Evolutionary conservation across 805 yeast genomes (phyloP).

Genomic region (Wickerhamiella allomyrinae): DNA sequence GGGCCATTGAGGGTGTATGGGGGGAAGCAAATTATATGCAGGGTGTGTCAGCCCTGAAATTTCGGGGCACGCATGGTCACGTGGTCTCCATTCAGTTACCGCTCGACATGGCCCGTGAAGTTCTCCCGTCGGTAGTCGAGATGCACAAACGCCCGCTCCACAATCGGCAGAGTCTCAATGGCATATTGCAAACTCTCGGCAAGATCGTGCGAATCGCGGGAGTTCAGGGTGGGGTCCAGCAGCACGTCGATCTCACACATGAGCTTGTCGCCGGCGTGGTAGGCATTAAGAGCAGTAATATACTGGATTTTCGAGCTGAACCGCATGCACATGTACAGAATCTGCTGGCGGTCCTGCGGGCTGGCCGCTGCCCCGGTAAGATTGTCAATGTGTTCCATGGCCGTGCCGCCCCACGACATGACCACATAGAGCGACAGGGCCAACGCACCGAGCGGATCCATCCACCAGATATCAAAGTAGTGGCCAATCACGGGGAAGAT

Average conservation of each 20-base stretch:
- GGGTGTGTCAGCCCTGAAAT: no score
- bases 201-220: slow-evolving; percentile 63
- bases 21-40: no score
- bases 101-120: slow-evolving; percentile 25
- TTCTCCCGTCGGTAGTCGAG: slow-evolving; percentile 36
- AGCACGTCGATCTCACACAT: slow-evolving; percentile 68
- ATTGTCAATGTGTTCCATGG: slow-evolving; percentile 59
- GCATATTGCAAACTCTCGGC: slow-evolving; percentile 76
- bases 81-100: slow-evolving; percentile 1
- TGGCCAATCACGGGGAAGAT: slow-evolving; percentile 54
- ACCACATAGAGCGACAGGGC: slow-evolving; percentile 47
- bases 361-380: slow-evolving; percentile 62
- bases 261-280: slow-evolving; percentile 65
- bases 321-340: slow-evolving; percentile 51
- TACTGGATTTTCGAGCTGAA: slow-evolving; percentile 53
- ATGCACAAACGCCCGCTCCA: slow-evolving; percentile 73
- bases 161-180: slow-evolving; percentile 59
- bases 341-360: slow-evolving; percentile 46
- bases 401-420: slow-evolving; percentile 46
- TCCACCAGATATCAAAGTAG: slow-evolving; percentile 44
- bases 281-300: slow-evolving; percentile 53
- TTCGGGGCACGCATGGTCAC: neutral
- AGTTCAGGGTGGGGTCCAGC: slow-evolving; percentile 33
- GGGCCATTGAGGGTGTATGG: no score
- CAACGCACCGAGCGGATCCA: slow-evolving; percentile 64